Evolutionary conservation across 768 basidiomycete genomes (phyloP).

Genomic region (Tricholoma bakamatsutake): DNA sequence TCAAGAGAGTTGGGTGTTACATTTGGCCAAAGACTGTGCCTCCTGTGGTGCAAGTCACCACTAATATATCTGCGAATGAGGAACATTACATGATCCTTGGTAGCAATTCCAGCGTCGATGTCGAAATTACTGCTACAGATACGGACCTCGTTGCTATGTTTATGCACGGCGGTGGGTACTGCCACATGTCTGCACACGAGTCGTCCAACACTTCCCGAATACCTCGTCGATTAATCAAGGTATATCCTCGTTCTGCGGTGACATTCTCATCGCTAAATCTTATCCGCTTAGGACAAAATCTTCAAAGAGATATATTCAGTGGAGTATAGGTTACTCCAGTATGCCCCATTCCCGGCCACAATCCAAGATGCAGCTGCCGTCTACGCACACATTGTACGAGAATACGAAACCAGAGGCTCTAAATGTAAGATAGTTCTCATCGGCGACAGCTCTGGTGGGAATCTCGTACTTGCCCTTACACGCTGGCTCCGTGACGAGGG

Average conservation of each 20-base stretch:
- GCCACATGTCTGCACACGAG: constrained; percentile 54
- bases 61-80: neutral
- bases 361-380: constrained; percentile 48
- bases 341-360: constrained; percentile 48
- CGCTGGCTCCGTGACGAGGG: constrained; percentile 51
- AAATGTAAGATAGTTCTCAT: constrained; percentile 39
- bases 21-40: constrained; percentile 38
- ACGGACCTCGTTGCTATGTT: constrained; percentile 40
- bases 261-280: neutral
- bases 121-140: constrained; percentile 20
- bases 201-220: constrained; percentile 40
- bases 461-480: constrained; percentile 43
- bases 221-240: constrained; percentile 40
- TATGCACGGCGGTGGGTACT: constrained; percentile 52
- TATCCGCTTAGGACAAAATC: constrained; percentile 21
- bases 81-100: neutral
- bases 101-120: constrained; percentile 10
- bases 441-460: constrained; percentile 53
- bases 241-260: neutral
- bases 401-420: constrained; percentile 16
- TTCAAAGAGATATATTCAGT: constrained; percentile 36
- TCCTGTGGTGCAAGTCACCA: constrained; percentile 3
- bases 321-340: constrained; percentile 47
- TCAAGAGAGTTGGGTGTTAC: constrained; percentile 39
- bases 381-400: constrained; percentile 39